phyloP scores from a whole-genome alignment of 202 grass and related monocot species.

The Digitaria exilis region DNA sequence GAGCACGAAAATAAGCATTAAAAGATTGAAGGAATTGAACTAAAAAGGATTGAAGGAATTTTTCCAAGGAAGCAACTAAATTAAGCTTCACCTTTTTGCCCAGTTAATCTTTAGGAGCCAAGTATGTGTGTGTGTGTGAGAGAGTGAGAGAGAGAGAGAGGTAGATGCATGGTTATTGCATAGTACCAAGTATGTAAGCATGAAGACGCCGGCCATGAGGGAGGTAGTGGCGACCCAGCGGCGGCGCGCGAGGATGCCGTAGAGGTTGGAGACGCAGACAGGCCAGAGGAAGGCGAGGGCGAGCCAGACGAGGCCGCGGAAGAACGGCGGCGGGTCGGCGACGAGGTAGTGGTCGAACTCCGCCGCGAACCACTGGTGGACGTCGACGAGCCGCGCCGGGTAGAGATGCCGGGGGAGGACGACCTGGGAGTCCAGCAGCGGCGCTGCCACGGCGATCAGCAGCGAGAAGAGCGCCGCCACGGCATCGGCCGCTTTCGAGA shows the following conservation, averaged over 20 bases:
- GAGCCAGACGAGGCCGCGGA: constrained; percentile 65
- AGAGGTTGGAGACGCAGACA: constrained; percentile 60
- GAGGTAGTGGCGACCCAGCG: constrained; percentile 56
- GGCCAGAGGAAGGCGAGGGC: constrained; percentile 72
- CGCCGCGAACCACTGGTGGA: constrained; percentile 52
- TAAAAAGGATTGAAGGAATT: too few relatives aligned
- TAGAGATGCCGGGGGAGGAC: constrained; percentile 49
- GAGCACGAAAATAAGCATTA: too few relatives aligned
- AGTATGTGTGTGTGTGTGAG: too few relatives aligned
- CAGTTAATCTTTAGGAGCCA: too few relatives aligned
- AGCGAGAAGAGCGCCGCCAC: constrained; percentile 50
- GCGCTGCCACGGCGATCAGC: constrained; percentile 43
- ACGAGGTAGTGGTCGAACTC: constrained; percentile 66
- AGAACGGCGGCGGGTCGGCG: constrained; percentile 58
- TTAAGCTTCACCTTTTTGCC: too few relatives aligned
- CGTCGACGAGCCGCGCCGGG: constrained; percentile 44
- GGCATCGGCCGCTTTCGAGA: constrained; percentile 36
- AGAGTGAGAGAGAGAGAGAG: too few relatives aligned
- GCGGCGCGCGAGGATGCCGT: constrained; percentile 53
- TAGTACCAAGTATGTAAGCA: constrained; percentile 67
- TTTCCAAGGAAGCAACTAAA: too few relatives aligned
- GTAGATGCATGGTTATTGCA: too few relatives aligned
- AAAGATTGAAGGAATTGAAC: too few relatives aligned
- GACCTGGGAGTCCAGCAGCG: constrained; percentile 59
- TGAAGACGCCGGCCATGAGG: constrained; percentile 64